Conservation (phyloP, 208 protist species). For the Leishmania braziliensis region DNA sequence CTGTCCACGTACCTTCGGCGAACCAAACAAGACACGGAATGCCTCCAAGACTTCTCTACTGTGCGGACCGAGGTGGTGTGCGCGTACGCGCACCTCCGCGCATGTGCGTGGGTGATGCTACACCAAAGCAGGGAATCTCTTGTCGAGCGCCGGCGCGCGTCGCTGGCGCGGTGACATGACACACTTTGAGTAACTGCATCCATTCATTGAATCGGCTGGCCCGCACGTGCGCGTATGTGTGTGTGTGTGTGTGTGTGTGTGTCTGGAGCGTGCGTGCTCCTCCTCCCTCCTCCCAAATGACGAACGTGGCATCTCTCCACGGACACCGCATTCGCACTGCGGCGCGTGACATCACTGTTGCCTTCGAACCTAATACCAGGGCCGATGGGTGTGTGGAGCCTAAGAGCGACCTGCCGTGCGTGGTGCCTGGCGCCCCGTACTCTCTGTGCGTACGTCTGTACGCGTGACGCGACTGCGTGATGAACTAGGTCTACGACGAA, state of each 20-base stretch:
- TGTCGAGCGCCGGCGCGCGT: conserved; percentile 34
- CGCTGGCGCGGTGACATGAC: conserved; percentile 39
- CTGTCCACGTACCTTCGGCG: too few relatives aligned
- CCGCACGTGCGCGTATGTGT: not conserved
- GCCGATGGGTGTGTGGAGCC: not conserved
- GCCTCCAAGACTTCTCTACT: too few relatives aligned
- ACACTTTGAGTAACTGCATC: conserved; percentile 37
- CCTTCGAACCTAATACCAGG: conserved; percentile 27
- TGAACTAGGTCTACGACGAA: conserved; percentile 34
- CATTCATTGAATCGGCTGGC: conserved; percentile 22
- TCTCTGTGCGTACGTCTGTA: not conserved
- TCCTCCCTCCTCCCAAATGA: conserved; percentile 4
- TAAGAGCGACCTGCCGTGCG: not conserved
- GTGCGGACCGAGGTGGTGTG: not conserved
- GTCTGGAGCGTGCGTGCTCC: not conserved
- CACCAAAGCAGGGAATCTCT: conserved; percentile 49
- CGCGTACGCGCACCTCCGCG: not conserved
- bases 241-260: not conserved
- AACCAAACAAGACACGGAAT: too few relatives aligned
- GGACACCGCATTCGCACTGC: conserved; percentile 18
- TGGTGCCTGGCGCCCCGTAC: not conserved
- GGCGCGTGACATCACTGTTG: conserved; percentile 14
- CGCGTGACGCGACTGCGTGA: conserved; percentile 23
- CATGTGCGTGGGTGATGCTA: conserved; percentile 22
- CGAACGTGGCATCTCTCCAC: conserved; percentile 23